Percentiles rank a stretch among this genome's conserved stretches.
phyloP scores from a whole-genome alignment of 2,329 filamentous ascomycete species.

The Cytospora piceicola region DNA sequence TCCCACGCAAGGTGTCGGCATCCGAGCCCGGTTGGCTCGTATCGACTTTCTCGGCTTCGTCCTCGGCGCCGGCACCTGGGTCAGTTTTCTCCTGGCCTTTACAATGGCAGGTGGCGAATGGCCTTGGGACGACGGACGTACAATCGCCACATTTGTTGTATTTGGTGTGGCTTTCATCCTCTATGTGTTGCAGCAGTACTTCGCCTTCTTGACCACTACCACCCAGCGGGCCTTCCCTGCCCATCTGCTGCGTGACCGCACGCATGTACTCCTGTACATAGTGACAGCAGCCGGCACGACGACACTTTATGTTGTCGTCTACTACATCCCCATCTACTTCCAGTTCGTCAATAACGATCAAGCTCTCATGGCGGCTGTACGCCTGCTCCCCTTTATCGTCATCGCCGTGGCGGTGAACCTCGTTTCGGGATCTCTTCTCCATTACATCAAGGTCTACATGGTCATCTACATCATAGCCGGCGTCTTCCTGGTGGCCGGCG shows the following conservation, averaged over 20 bases:
- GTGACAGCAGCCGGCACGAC: conserved; percentile 40
- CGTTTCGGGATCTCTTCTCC: conserved; percentile 37
- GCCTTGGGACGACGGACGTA: conserved; percentile 49
- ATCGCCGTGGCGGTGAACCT: conserved; percentile 23
- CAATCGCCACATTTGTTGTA: conserved; percentile 51
- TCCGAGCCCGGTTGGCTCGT: conserved; percentile 33
- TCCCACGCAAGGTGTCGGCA: conserved; percentile 12
- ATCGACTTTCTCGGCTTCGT: conserved; percentile 52
- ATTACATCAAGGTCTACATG: conserved; percentile 32
- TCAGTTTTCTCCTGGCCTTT: conserved; percentile 50
- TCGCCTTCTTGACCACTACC: conserved; percentile 44
- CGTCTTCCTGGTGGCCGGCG: conserved; percentile 29
- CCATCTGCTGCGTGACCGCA: conserved; percentile 44
- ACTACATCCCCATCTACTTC: conserved; percentile 58
- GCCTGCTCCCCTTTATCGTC: conserved; percentile 46
- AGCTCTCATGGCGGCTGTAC: conserved; percentile 44
- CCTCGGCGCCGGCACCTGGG: conserved; percentile 46
- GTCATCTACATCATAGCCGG: conserved; percentile 32
- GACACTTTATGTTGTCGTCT: conserved; percentile 45
- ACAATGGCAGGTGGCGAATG: conserved; percentile 53
- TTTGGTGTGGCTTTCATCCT: conserved; percentile 46
- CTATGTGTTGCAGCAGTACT: conserved; percentile 50
- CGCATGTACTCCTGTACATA: conserved; percentile 48
- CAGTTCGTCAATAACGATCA: conserved; percentile 50
- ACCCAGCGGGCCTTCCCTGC: conserved; percentile 48